Base-by-base conservation (phyloP, 2,329 filamentous ascomycete genomes). In the Pyrenochaeta sp. region DNA sequence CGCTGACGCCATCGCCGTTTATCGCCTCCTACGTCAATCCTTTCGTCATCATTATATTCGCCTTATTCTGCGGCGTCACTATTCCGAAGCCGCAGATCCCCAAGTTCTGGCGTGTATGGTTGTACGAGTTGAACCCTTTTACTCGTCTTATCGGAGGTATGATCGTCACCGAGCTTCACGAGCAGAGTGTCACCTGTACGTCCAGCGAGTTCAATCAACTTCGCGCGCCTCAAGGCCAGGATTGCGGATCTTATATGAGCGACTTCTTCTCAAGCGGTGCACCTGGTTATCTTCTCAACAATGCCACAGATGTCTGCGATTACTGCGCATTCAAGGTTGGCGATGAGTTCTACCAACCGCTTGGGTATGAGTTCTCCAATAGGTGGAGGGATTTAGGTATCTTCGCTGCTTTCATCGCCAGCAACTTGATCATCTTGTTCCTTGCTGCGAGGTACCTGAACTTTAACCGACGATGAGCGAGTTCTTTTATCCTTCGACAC, bases 311-410 rank as follows among this genome's bases (percentile, higher is more conserved):
- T 46, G 78, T 82, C 24, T 96, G 93, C 79, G 81, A 90, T 69
- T 96, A 96, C 79, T 97, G 93, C 72, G 91, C 92, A 0, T 96
- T 88, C 79, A 88, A 85, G 61, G 80, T 91, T 12, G 93, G 92
- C 30, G 90, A 96, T 64, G 83, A 96, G 79, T 96, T 94, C 72
- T 96, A 91, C 72, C 72, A 80, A 52, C 83, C 86, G 0, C 83
- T 96, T 19, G 84, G 85, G 2, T 85, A 96, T 69, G 80, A 79
- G 2, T 96, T 89, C 68, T 79, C 81, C 43, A 78, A 91, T 63
- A 82, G 92, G 15, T 96, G 92, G 92, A 85, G 92, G 54, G 92
- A 97, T 67, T 62, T 95, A 55, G 93, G 92, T 1, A 96, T 96
- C 61, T 90, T 89, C 66, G 66, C 85, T 32, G 90, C 88, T 1